These are phyloP conservation scores for Annulohypoxylon moriforme DNA, from an alignment of 495 filamentous ascomycete genomes.

Conservation along the genomic window DNA sequence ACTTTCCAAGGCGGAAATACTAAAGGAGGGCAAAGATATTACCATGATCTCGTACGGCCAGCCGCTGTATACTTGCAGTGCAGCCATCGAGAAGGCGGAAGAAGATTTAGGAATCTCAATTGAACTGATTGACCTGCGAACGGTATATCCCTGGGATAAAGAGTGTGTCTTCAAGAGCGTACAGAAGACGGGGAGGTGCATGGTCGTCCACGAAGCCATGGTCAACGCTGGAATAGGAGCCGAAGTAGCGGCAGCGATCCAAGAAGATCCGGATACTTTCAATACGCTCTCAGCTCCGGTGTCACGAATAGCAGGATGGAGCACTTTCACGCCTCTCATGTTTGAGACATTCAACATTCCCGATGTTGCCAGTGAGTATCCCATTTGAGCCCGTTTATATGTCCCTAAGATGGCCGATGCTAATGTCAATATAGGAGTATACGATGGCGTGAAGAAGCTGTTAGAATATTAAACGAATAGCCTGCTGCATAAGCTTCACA, in stretches of 20 bases:
- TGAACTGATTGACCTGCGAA: conserved; percentile 92
- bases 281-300: conserved; percentile 92
- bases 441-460: conserved; percentile 63
- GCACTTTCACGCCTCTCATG: conserved; percentile 81
- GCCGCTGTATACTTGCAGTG: conserved; percentile 86
- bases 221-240: conserved; percentile 94
- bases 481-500: neutral
- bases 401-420: neutral
- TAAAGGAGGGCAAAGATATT: conserved; percentile 85
- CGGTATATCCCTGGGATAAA: conserved; percentile 96
- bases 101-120: conserved; percentile 80
- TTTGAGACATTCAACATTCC: conserved; percentile 92
- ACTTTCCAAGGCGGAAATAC: conserved; percentile 86
- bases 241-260: conserved; percentile 91
- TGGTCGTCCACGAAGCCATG: conserved; percentile 97
- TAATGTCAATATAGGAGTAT: conserved; percentile 60
- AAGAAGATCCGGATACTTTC: conserved; percentile 83
- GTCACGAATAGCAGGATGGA: conserved; percentile 90
- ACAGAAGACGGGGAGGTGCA: conserved; percentile 85
- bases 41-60: conserved; percentile 94
- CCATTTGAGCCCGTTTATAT: neutral
- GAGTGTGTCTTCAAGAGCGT: conserved; percentile 85
- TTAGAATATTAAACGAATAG: conserved; percentile 52
- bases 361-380: conserved; percentile 85
- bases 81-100: conserved; percentile 84